These are phyloP conservation scores for Onygenales sp. DNA, from an alignment of 2,329 filamentous ascomycete genomes.

Conservation along the genomic window DNA sequence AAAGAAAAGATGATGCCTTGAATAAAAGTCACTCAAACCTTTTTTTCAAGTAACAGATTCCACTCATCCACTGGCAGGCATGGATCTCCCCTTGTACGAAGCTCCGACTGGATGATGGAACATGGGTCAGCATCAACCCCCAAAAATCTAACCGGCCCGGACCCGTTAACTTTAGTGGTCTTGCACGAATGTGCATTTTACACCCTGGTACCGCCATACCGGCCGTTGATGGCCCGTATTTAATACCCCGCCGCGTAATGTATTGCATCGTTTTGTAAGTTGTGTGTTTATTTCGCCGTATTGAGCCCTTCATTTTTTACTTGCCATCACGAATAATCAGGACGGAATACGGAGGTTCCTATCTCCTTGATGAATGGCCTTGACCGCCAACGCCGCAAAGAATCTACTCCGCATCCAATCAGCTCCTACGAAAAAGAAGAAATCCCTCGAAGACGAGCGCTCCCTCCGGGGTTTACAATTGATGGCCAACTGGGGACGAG, in stretches of 20 bases:
- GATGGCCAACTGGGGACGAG: too few species aligned
- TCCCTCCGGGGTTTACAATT: too few species aligned
- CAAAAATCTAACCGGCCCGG: constrained; percentile 3
- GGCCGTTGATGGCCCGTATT: background rate
- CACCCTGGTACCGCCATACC: background rate
- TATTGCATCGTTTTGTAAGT: background rate
- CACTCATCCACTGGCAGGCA: background rate
- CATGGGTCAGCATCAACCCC: background rate
- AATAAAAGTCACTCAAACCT: background rate
- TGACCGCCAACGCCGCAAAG: too few species aligned
- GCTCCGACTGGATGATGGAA: background rate
- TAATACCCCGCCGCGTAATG: background rate
- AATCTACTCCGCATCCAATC: too few species aligned
- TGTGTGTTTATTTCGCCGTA: background rate
- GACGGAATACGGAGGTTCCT: background rate
- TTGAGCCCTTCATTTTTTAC: background rate
- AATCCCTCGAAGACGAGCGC: too few species aligned
- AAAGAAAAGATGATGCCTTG: background rate
- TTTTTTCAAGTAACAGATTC: background rate
- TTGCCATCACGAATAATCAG: background rate
- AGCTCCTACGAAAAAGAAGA: too few species aligned
- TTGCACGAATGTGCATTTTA: background rate
- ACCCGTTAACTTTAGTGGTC: constrained; percentile 1
- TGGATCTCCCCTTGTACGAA: background rate
- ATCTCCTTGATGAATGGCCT: too few species aligned